Conservation (phyloP, 257 asterid species). For the Solanum corneliomulleri region DNA sequence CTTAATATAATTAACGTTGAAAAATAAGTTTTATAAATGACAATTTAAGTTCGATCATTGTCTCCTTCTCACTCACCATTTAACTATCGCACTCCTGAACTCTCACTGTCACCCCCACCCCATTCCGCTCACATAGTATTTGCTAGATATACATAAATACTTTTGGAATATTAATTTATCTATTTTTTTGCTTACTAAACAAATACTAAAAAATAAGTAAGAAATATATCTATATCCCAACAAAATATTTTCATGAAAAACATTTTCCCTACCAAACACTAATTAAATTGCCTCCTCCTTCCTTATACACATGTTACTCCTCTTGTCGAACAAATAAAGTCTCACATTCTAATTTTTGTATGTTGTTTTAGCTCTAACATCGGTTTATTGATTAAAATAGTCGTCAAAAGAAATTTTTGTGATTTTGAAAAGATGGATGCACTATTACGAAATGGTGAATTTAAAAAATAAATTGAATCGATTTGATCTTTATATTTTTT, state of each 20-base stretch:
- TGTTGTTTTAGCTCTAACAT: neutral
- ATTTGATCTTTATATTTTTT: neutral
- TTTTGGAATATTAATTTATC: too few relatives aligned
- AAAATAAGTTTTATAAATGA: too few relatives aligned
- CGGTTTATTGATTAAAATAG: neutral
- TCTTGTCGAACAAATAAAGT: neutral
- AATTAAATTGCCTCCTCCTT: neutral
- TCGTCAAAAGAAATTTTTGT: neutral
- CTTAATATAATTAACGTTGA: neutral
- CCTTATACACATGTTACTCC: neutral
- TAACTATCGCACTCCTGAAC: neutral
- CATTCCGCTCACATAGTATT: neutral
- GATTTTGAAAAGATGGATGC: too few relatives aligned
- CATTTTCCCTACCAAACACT: neutral
- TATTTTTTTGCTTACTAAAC: neutral
- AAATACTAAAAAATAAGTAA: too few relatives aligned
- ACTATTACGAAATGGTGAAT: too few relatives aligned
- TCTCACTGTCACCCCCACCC: neutral
- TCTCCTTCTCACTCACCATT: neutral
- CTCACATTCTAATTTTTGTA: neutral
- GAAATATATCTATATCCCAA: neutral
- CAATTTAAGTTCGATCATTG: neutral
- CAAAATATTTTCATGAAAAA: neutral
- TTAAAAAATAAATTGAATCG: too few relatives aligned
- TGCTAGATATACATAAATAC: neutral